A percentile compares a stretch with the other conserved stretches of the same genome.
These are phyloP conservation scores for Fraxinus floribunda DNA, from an alignment of 305 asterid species.

Conservation along the genomic window DNA sequence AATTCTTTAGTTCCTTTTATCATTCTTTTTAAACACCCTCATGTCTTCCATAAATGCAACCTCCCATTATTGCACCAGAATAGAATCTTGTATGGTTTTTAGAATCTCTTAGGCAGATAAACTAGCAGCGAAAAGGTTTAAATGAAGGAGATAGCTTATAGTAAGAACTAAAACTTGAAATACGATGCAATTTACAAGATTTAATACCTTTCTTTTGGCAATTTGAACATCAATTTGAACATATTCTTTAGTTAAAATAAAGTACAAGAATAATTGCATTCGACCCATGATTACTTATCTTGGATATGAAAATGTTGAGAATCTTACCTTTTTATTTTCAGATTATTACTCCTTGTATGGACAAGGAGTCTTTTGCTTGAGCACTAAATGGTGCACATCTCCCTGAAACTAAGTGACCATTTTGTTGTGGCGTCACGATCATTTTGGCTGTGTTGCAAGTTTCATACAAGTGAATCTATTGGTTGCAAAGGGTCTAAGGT, in stretches of 20 bases:
- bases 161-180: background rate
- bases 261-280: background rate
- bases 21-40: background rate
- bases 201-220: background rate
- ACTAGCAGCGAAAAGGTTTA: background rate
- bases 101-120: background rate
- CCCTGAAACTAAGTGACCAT: background rate
- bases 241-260: background rate
- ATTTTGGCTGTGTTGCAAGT: background rate
- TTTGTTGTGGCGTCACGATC: background rate
- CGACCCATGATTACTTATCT: background rate
- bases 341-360: background rate
- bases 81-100: background rate
- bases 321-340: background rate
- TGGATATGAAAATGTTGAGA: background rate
- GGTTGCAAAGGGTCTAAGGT: background rate
- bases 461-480: background rate
- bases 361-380: background rate
- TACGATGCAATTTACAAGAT: background rate
- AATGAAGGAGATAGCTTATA: background rate
- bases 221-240: background rate
- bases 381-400: background rate
- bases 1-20: background rate
- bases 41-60: background rate
- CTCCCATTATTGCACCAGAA: background rate